phyloP scores from a whole-genome alignment of 371 early-diverging fungal genomes.

The Parasitella parasitica region DNA sequence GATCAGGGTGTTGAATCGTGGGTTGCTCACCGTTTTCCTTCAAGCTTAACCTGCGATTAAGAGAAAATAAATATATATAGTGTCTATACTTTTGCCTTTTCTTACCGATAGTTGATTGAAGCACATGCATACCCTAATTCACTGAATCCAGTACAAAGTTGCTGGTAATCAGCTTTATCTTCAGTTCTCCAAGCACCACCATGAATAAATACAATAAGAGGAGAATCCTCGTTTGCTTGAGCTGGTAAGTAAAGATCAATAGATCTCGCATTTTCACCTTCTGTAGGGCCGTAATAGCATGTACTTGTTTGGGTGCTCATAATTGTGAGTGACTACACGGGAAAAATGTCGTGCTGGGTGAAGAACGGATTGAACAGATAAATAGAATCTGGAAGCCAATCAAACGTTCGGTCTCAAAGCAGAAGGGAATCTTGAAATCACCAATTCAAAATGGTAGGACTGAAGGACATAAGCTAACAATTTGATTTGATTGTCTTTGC shows the following conservation, averaged over 20 bases:
- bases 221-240: slow-evolving; percentile 12
- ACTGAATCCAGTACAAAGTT: slow-evolving; percentile 47
- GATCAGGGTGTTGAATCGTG: slow-evolving; percentile 53
- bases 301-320: not conserved
- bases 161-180: slow-evolving; percentile 62
- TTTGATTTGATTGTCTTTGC: no score
- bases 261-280: slow-evolving; percentile 4
- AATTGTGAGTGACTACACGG: not conserved
- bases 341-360: no score
- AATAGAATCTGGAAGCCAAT: no score
- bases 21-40: slow-evolving; percentile 16
- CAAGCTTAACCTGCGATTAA: slow-evolving; percentile 33
- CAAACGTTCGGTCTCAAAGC: no score
- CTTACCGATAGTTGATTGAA: slow-evolving; percentile 68
- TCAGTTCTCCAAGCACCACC: slow-evolving; percentile 87
- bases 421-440: no score
- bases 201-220: slow-evolving; percentile 71
- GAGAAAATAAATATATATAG: not conserved
- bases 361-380: no score
- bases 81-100: not conserved
- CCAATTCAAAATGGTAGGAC: no score
- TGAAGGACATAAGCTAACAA: no score
- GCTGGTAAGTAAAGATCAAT: slow-evolving; percentile 33
- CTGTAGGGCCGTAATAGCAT: slow-evolving; percentile 2
- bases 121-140: slow-evolving; percentile 56